These are phyloP conservation scores for Typha latifolia DNA, from an alignment of 176 grass and related monocot species.

Conservation along the genomic window DNA sequence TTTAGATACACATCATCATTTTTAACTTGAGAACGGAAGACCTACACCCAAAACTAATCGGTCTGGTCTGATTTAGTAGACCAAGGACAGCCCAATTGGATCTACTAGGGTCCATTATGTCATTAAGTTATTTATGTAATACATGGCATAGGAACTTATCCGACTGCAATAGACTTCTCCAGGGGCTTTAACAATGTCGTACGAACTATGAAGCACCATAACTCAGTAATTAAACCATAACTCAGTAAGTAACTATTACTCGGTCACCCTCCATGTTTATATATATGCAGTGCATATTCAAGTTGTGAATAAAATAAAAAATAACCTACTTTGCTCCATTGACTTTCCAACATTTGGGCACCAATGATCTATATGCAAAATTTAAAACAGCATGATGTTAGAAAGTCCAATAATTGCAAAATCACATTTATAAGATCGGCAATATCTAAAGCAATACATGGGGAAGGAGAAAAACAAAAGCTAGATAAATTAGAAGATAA, in stretches of 20 bases:
- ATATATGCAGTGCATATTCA: not conserved
- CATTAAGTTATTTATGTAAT: not conserved
- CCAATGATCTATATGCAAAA: constrained; percentile 77
- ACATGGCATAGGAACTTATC: not conserved
- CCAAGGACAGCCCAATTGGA: not conserved
- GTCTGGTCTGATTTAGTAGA: not conserved
- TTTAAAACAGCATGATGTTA: not conserved
- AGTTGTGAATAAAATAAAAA: not conserved
- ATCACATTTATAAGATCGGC: not conserved
- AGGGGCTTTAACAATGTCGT: not conserved
- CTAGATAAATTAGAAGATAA: no score
- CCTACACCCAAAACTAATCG: not conserved
- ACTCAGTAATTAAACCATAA: no score
- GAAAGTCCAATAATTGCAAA: not conserved
- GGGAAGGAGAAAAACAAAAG: no score
- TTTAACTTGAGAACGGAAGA: not conserved
- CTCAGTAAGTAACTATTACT: not conserved
- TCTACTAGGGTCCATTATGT: not conserved
- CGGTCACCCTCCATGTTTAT: not conserved
- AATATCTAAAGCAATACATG: no score
- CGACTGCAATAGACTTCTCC: not conserved
- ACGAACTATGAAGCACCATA: not conserved
- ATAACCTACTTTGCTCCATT: constrained; percentile 86
- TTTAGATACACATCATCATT: not conserved
- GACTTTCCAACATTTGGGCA: constrained; percentile 95